Evolutionary conservation across 1,139 yeast genomes (phyloP), one percentile per base, ranked within the genome.

Genomic region (Suhomyces panamericanus): DNA sequence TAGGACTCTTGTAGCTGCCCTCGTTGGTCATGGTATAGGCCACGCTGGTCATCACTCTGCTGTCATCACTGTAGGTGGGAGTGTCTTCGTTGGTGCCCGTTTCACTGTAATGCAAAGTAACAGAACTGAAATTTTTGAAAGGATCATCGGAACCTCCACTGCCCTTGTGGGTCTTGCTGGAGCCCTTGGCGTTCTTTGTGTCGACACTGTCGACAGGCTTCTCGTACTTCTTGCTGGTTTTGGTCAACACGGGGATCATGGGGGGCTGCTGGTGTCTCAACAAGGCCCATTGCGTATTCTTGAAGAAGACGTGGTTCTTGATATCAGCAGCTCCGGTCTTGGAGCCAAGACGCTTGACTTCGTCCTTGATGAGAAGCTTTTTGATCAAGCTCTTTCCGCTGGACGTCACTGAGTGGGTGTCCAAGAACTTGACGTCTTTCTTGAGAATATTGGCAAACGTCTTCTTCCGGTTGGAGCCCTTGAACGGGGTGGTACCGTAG

Each of bases 401-500:
- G 38, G 90, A 83, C 2, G 95, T 78, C 1, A 88, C 73, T 15
- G 80, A 75, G 52, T 63, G 69, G 6, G 69, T 66, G 44, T 75
- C 87, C 34, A 81, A 79, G 60, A 91, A 95, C 30, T 77, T 72
- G 22, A 90, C 93, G 31, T 93, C 98, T 47, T 81, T 81, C 59
- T 89, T 89, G 59, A 93, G 70, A 44, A 93, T 82, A 56, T 89
- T 89, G 35, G 95, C 84, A 66, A 93, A 93, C 0, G 99, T 93
- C 55, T 83, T 83, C 59, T 90, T 90, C 39, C 98, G 77, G 54
- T 84, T 89, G 38, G 80, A 73, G 6, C 99, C 99, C 66, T 93
- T 93, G 69, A 93, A 93, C 1, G 99, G 99, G 0, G 99, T 93
- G 9, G 90, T 87, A 1, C 98, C 98, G 63, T 82, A 90, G 33